Percentiles rank a stretch among this genome's conserved stretches.
phyloP scores from a whole-genome alignment of 495 filamentous ascomycete species.

The Neurospora sp. region DNA sequence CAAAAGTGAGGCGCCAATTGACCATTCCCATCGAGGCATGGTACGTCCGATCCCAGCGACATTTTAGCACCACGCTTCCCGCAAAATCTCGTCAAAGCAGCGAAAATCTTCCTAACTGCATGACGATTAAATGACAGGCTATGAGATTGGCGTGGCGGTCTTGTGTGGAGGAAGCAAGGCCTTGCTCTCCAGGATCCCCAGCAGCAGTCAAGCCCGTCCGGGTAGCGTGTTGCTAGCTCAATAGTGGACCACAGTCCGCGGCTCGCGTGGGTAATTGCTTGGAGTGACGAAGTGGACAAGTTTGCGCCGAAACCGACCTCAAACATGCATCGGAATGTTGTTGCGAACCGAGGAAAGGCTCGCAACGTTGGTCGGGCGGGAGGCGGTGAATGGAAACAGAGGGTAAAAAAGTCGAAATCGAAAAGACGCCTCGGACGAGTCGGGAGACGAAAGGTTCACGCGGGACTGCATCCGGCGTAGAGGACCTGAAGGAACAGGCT shows the following conservation, averaged over 20 bases:
- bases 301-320: not conserved
- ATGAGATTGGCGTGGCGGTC: not conserved
- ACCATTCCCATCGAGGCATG: not conserved
- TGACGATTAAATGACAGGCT: not conserved
- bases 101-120: not conserved
- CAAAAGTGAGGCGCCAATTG: not conserved
- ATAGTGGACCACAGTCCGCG: not conserved
- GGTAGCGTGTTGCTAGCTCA: not conserved
- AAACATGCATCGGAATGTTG: not conserved
- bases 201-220: not conserved
- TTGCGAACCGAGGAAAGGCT: not conserved
- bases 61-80: not conserved
- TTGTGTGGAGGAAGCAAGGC: not conserved
- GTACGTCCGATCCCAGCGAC: not conserved
- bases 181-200: not conserved
- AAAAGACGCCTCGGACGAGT: not conserved
- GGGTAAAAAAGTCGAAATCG: not conserved
- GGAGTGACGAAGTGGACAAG: not conserved
- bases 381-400: not conserved
- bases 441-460: not conserved
- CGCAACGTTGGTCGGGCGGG: not conserved
- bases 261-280: not conserved
- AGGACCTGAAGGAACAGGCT: not conserved
- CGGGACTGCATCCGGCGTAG: not conserved
- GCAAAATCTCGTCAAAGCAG: not conserved